Percentiles rank a stretch among this genome's conserved stretches.
Conservation (phyloP, 2,329 filamentous ascomycete genomes). For the Xylaria sp. region DNA sequence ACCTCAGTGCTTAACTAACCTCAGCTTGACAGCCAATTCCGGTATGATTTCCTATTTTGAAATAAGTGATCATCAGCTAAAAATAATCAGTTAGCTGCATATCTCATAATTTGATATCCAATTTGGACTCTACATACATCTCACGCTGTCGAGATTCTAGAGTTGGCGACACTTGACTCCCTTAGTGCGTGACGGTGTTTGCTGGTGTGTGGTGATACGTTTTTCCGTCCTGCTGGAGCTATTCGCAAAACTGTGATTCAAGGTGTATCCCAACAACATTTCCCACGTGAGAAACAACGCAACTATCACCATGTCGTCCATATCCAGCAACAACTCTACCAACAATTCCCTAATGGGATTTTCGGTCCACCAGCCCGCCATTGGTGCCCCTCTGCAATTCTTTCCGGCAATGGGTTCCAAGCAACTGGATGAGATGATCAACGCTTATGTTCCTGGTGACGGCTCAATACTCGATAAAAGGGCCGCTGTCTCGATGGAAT, state of each 20-base stretch:
- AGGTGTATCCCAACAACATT: slow-evolving; percentile 38
- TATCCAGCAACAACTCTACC: slow-evolving; percentile 52
- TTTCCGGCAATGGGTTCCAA: slow-evolving; percentile 70
- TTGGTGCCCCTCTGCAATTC: slow-evolving; percentile 71
- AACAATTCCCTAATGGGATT: slow-evolving; percentile 59
- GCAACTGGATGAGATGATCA: slow-evolving; percentile 69
- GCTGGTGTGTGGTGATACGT: slow-evolving; percentile 33
- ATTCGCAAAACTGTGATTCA: slow-evolving; percentile 24
- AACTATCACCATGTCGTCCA: slow-evolving; percentile 48
- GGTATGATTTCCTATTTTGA: slow-evolving; percentile 19
- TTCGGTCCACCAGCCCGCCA: slow-evolving; percentile 67
- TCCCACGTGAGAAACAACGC: slow-evolving; percentile 25
- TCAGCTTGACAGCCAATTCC: not conserved
- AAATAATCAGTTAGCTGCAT: not conserved
- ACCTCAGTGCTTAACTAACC: not conserved
- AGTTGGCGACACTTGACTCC: slow-evolving; percentile 38
- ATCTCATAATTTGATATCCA: slow-evolving; percentile 10
- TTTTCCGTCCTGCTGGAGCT: slow-evolving; percentile 19
- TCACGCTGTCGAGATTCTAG: not conserved
- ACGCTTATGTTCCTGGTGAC: slow-evolving; percentile 65
- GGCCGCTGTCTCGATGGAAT: slow-evolving; percentile 66
- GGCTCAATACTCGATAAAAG: slow-evolving; percentile 68
- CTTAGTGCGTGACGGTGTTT: slow-evolving; percentile 33
- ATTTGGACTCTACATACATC: slow-evolving; percentile 5
- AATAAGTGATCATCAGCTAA: slow-evolving; percentile 14